These are phyloP conservation scores for Zoysia matrella DNA, from an alignment of 202 grass and related monocot genomes.

Conservation along the genomic window DNA sequence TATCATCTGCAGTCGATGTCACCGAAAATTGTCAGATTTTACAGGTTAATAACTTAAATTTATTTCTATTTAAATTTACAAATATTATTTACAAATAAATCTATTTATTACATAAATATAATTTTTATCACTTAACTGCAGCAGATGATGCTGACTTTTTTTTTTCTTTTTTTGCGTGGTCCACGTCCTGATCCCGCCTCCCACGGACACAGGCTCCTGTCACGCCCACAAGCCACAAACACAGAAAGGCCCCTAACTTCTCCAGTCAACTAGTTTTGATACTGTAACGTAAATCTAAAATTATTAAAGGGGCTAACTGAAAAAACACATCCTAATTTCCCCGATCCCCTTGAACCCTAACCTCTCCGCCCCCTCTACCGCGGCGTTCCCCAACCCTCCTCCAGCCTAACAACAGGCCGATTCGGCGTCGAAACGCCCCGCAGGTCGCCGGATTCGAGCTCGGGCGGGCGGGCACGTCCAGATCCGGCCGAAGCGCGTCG, in stretches of 20 bases:
- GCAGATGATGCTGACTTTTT: too few relatives aligned
- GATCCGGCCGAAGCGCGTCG: constrained; percentile 26
- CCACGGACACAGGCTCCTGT: neutral
- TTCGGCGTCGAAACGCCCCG: neutral
- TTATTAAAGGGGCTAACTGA: too few relatives aligned
- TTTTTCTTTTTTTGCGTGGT: too few relatives aligned
- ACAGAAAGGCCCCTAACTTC: neutral
- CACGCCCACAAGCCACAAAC: neutral
- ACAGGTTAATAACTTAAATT: too few relatives aligned
- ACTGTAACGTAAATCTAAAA: too few relatives aligned
- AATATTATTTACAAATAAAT: too few relatives aligned
- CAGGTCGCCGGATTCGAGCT: neutral
- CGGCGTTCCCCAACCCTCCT: constrained; percentile 46
- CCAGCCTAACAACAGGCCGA: constrained; percentile 30
- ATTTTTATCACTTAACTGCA: too few relatives aligned
- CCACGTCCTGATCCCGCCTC: neutral
- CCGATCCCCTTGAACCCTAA: constrained; percentile 47
- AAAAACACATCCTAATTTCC: constrained; percentile 40
- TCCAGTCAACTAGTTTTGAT: too few relatives aligned
- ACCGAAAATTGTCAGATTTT: too few relatives aligned
- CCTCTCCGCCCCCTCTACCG: constrained; percentile 12
- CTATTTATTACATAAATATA: too few relatives aligned
- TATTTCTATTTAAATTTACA: too few relatives aligned
- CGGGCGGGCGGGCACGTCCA: neutral
- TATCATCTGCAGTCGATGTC: too few relatives aligned